These are phyloP conservation scores for Coemansia asiatica DNA, from an alignment of 192 early-diverging fungal genomes.

Conservation along the genomic window DNA sequence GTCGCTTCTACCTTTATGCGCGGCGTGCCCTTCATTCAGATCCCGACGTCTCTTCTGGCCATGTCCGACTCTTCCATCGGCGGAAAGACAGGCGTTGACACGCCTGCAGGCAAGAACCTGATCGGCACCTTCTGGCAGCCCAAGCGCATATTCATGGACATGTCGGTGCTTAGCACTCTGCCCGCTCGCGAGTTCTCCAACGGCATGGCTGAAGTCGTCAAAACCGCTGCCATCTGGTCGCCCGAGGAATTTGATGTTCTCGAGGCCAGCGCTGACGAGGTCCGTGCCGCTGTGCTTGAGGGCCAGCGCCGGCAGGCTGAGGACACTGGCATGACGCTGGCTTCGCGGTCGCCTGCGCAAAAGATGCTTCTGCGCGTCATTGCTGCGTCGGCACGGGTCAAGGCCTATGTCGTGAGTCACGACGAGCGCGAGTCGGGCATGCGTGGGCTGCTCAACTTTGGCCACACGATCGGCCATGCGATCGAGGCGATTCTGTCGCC, in stretches of 20 bases:
- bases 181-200: constrained; percentile 92
- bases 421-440: constrained; percentile 95
- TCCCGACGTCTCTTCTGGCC: constrained; percentile 92
- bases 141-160: constrained; percentile 88
- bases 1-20: constrained; percentile 99
- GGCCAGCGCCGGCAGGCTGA: constrained; percentile 17
- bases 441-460: constrained; percentile 94
- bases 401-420: constrained; percentile 91
- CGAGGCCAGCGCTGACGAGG: constrained; percentile 80
- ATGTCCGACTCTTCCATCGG: constrained; percentile 99
- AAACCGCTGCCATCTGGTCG: constrained; percentile 93
- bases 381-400: constrained; percentile 83
- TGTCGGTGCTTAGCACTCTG: constrained; percentile 77
- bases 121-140: constrained; percentile 98
- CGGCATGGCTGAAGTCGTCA: constrained; percentile 97
- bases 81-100: constrained; percentile 97
- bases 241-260: constrained; percentile 86
- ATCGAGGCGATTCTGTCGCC: constrained; percentile 91
- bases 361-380: constrained; percentile 78
- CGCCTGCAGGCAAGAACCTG: constrained; percentile 92
- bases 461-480: constrained; percentile 95
- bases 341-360: constrained; percentile 64
- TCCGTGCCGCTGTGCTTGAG: constrained; percentile 71
- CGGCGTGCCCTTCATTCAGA: constrained; percentile 89
- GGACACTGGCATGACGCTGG: constrained; percentile 32